A percentile compares a stretch with the other conserved stretches of the same genome.
Conservation (phyloP, 176 grass and related monocot genomes). For the Lolium rigidum region DNA sequence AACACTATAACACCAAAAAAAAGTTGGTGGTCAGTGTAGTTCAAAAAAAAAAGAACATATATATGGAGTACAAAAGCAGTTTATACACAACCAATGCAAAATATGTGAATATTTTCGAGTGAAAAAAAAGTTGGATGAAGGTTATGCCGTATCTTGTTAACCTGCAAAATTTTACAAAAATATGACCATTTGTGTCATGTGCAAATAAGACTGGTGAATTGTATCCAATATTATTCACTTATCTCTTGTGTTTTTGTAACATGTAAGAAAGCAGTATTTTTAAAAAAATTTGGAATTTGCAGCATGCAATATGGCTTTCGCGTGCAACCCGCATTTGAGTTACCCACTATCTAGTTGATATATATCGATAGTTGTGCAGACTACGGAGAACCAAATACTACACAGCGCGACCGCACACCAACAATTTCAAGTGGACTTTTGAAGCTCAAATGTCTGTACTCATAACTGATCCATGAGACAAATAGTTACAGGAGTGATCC, state of each 20-base stretch:
- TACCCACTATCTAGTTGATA: constrained; percentile 1
- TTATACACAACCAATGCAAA: neutral
- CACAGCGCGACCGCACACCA: constrained; percentile 4
- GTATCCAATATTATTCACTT: neutral
- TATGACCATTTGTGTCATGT: neutral
- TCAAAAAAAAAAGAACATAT: neutral
- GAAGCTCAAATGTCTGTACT: neutral
- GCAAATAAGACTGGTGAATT: neutral
- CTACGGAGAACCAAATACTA: constrained; percentile 17
- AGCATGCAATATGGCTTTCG: neutral
- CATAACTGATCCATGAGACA: neutral
- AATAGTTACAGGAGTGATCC: neutral
- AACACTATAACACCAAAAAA: neutral
- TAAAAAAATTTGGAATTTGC: neutral
- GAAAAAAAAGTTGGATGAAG: neutral
- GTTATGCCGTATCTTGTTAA: constrained; percentile 6
- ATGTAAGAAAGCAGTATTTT: too few relatives aligned
- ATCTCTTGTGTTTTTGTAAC: neutral
- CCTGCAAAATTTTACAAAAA: neutral
- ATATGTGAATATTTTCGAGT: neutral
- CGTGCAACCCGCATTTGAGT: neutral
- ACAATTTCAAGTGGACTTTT: constrained; percentile 3
- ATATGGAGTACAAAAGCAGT: neutral
- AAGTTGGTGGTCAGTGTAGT: neutral
- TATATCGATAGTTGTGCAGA: neutral